Base-by-base conservation (phyloP, 1,139 yeast species). In the Pichia sp. region DNA sequence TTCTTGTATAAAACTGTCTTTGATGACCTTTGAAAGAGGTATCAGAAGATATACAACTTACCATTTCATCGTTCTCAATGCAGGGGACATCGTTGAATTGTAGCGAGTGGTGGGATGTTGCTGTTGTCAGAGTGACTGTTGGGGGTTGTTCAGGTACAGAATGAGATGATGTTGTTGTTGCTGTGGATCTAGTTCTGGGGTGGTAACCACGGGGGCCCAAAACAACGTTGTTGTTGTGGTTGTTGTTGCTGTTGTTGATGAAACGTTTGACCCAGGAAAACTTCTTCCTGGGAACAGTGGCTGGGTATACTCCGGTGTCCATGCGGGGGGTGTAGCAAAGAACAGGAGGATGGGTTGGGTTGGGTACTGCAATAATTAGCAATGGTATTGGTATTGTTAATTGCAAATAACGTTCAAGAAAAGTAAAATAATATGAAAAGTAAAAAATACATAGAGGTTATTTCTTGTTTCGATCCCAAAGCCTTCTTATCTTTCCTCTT, bases 231-330 rank as follows among this genome's bases (percentile, higher is more conserved):
- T 36, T 16, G 22, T 36, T 36, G 10, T 34, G 22, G 41, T 18
- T 36, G 41, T 22, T 41, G 22, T 16, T 27, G 43, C 45, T 50
- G n/a, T 50, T 50, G 18, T 51, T 53, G 45, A 53, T 53, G 10
- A 53, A 47, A 16, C 52, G 34, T 22, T 51, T 53, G 7, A 53
- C 51, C 56, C 56, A 53, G 1, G 56, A 46, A 25, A 53, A 49
- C 45, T 52, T 52, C 30, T 46, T 51, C 8, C 41, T 36, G 16
- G 41, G 41, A 14, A 19, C 25, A 16, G n/a, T 36, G 25, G 22
- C 16, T 5, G 41, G 41, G 25, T 36, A 36, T 9, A 19, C 7
- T 5, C 2, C 5, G 25, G 41, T 19, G 7, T 36, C 41, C 41
- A 36, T 36, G 22, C 5, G 11, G 13, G 31, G 6, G 7, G n/a